Conservation (phyloP, 2,329 filamentous ascomycete genomes). For the Stemphylium vesicarium region DNA sequence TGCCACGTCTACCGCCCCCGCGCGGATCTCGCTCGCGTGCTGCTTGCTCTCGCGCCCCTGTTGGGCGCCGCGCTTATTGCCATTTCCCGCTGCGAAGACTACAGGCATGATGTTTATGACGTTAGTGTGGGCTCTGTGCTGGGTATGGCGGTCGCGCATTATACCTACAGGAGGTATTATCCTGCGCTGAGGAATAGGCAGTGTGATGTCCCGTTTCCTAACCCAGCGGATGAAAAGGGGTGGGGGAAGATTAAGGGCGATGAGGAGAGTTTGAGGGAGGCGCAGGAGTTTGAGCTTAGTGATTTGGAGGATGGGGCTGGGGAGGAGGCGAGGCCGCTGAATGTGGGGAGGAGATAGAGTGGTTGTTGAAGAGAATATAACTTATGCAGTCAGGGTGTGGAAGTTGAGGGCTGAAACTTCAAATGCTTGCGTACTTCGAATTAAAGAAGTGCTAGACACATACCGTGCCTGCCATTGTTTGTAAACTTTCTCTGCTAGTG, state of each 20-base stretch:
- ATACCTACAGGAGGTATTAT: constrained; percentile 67
- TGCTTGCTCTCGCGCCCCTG: constrained; percentile 63
- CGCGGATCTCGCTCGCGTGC: constrained; percentile 61
- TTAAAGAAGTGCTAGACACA: no score
- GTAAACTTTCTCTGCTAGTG: no score
- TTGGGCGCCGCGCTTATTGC: constrained; percentile 66
- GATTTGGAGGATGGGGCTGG: constrained; percentile 41
- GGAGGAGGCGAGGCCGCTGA: constrained; percentile 31
- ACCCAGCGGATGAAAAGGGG: constrained; percentile 42
- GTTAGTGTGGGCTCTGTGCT: constrained; percentile 63
- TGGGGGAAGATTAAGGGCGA: constrained; percentile 54
- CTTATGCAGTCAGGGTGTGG: no score
- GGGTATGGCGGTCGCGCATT: constrained; percentile 62
- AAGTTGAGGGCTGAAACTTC: no score
- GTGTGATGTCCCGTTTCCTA: constrained; percentile 61
- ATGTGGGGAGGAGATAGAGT: constrained; percentile 20
- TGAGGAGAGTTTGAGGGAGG: constrained; percentile 48
- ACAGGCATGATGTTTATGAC: constrained; percentile 69
- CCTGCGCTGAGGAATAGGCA: constrained; percentile 57
- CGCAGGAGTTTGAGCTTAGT: constrained; percentile 45
- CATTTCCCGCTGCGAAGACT: constrained; percentile 67
- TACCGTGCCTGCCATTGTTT: no score
- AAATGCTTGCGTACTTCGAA: no score
- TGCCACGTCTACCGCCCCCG: constrained; percentile 65
- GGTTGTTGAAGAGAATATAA: no score